Evolutionary conservation across 495 filamentous ascomycete species (phyloP).

Genomic region (Extremus antarcticus): DNA sequence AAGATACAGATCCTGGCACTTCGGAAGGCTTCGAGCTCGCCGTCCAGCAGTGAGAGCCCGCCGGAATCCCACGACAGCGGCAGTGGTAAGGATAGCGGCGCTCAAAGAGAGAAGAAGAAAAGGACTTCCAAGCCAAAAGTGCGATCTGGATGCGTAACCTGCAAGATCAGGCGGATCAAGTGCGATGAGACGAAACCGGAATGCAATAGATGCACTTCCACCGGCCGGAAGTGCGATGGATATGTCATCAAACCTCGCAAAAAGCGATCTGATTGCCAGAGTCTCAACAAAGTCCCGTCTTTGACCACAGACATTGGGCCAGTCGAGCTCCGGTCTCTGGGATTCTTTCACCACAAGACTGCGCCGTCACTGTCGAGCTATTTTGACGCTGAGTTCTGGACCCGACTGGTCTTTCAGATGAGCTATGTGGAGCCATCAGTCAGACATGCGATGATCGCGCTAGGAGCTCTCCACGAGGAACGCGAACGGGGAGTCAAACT

Average conservation of each 20-base stretch:
- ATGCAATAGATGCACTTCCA: background rate
- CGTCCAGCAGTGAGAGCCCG: background rate
- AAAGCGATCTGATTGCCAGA: background rate
- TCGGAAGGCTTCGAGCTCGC: background rate
- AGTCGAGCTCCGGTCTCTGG: constrained; percentile 8
- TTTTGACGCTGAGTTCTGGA: constrained; percentile 20
- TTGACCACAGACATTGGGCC: background rate
- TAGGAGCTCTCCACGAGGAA: constrained; percentile 10
- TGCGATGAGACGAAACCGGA: constrained; percentile 2
- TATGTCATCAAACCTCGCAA: constrained; percentile 9
- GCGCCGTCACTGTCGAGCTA: constrained; percentile 10
- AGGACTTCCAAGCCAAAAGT: constrained; percentile 4
- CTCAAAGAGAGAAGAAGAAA: background rate
- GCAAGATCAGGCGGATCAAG: background rate
- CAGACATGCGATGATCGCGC: constrained; percentile 12
- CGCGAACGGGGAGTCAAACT: background rate
- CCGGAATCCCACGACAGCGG: background rate
- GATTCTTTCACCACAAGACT: constrained; percentile 16
- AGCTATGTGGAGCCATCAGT: constrained; percentile 9
- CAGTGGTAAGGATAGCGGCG: background rate
- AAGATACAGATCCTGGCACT: background rate
- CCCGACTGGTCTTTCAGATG: constrained; percentile 11
- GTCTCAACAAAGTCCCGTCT: background rate
- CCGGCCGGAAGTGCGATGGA: background rate
- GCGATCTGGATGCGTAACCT: constrained; percentile 1